Conservation (phyloP, 2,329 filamentous ascomycete species). For the Colletotrichum spinosum region DNA sequence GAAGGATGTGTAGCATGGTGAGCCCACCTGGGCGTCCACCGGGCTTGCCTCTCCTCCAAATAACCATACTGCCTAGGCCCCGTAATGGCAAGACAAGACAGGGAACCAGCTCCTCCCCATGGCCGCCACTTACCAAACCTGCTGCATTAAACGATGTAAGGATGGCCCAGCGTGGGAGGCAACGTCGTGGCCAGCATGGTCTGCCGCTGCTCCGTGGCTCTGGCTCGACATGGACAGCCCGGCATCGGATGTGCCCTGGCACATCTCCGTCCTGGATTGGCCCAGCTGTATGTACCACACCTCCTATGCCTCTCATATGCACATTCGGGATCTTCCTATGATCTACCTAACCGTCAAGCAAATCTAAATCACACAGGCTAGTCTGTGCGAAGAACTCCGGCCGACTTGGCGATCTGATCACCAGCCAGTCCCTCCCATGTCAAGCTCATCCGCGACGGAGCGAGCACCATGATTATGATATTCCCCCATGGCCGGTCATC, state of each 20-base stretch:
- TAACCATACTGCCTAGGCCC: not conserved
- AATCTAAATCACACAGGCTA: constrained; percentile 38
- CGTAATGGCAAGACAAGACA: not conserved
- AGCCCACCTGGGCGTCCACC: no score
- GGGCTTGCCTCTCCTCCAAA: not conserved
- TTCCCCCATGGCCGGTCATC: constrained; percentile 19
- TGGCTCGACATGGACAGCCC: constrained; percentile 32
- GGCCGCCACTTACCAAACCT: not conserved
- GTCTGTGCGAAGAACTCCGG: constrained; percentile 38
- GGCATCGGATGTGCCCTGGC: constrained; percentile 35
- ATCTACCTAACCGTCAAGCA: constrained; percentile 37
- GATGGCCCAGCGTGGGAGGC: constrained; percentile 5
- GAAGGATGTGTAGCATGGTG: no score
- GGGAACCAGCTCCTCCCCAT: constrained; percentile 11
- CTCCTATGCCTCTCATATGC: constrained; percentile 25
- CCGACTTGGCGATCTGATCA: constrained; percentile 40
- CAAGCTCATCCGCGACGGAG: constrained; percentile 31
- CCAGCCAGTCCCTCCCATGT: constrained; percentile 36
- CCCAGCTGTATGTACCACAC: constrained; percentile 7
- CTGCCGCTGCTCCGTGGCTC: constrained; percentile 35
- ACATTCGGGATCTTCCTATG: constrained; percentile 36
- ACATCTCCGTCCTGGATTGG: constrained; percentile 15
- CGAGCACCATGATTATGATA: constrained; percentile 24
- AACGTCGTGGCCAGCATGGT: constrained; percentile 25
- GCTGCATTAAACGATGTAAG: constrained; percentile 6